Percentiles rank a stretch among this genome's conserved stretches.
Evolutionary conservation across 768 basidiomycete species (phyloP).

Genomic region (Termitomyces sp.): DNA sequence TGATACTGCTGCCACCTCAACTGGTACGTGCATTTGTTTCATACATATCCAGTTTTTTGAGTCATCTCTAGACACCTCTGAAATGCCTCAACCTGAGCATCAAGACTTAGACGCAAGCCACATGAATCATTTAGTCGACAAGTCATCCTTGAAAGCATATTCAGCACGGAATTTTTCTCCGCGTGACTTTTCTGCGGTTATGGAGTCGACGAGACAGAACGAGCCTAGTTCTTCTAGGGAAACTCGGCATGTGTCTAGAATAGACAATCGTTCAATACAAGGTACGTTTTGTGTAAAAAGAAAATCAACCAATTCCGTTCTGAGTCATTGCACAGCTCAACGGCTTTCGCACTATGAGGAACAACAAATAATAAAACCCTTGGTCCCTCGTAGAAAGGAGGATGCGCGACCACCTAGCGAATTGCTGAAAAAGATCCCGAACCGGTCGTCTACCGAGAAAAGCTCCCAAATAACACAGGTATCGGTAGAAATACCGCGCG

Average conservation of each 20-base stretch:
- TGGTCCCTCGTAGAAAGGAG: not conserved
- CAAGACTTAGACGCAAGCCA: not conserved
- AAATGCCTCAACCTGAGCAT: not conserved
- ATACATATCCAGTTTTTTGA: not conserved
- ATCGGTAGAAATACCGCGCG: not conserved
- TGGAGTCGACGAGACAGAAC: not conserved
- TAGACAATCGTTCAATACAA: not conserved
- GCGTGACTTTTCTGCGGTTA: not conserved
- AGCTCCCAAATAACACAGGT: not conserved
- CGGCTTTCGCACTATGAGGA: not conserved
- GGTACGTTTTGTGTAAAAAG: not conserved
- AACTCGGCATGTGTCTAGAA: not conserved
- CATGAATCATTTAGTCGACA: not conserved
- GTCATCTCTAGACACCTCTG: not conserved
- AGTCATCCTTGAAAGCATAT: not conserved
- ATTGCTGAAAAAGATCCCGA: not conserved
- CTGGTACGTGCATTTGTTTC: not conserved
- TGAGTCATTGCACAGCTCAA: not conserved
- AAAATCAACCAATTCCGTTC: not conserved
- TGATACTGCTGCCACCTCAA: not conserved
- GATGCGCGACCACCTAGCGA: not conserved
- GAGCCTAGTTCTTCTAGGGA: too few species aligned
- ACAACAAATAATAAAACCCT: not conserved
- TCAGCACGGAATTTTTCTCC: not conserved
- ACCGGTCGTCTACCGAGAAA: not conserved